Evolutionary conservation across 139 green algal genomes (phyloP), one percentile per base, ranked within the genome.

Genomic region (Dunaliella primolecta): DNA sequence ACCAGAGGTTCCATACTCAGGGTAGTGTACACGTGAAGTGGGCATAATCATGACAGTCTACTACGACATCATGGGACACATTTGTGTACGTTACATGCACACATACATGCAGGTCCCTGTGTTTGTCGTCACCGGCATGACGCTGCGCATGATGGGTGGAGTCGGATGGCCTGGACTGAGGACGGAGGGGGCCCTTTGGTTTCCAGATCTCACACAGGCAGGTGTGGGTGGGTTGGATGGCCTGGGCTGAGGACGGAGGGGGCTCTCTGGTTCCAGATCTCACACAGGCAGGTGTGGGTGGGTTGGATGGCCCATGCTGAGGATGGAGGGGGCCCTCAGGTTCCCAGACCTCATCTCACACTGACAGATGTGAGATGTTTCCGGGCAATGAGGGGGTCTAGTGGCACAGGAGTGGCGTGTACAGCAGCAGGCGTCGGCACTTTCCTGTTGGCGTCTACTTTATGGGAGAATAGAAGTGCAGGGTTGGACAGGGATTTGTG

Each of bases 231-330:
- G 27, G 23, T 33, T 0, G 24, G 56, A 37, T 97, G 94, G 94
- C 88, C 91, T 2, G 93, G 92, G 0, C 88, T 97, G n/a, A 35
- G 55, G 23, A 81, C 1, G 2, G 94, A 93, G 35, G 94, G 94
- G 25, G 31, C 64, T 2, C 85, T 94, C n/a, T 97, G 94, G 94
- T 96, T 81, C 74, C 75, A 2, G 92, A 97, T 89, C 90, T 97
- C 36, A 95, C 92, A 0, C 83, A 90, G 76, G 1, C 23, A 89
- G 21, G 56, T 84, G 46, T 64, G 46, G n/a, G n/a, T n/a, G 81
- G 27, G 23, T 33, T 0, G 24, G 56, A 37, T 97, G 94, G 94
- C 88, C 91, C 2, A 92, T 91, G 0, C 88, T 97, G n/a, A 35
- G 55, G 23, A 81, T 1, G 2, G 94, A 93, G 35, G 94, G 94